Evolutionary conservation across 1,284 basidiomycete species (phyloP), one percentile per base, ranked within the genome.

Genomic region (Violaceomyces palustris): DNA sequence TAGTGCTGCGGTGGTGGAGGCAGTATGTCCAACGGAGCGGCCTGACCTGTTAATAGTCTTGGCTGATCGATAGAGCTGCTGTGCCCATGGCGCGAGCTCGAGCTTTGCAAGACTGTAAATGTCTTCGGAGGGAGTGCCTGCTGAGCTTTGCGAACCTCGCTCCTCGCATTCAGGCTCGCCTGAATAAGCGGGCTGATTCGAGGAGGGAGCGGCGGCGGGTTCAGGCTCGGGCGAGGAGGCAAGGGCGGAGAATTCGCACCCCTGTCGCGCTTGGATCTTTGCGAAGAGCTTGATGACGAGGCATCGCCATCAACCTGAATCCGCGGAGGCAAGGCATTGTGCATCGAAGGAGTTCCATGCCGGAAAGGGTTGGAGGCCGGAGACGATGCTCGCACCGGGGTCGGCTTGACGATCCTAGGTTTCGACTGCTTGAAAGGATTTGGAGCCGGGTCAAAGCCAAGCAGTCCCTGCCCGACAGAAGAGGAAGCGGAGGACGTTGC

Each of bases 141-240:
- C 34, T 70, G 51, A 3, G 60, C 61, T 12, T 53, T 52, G 37
- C 61, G 62, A 21, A 71, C 68, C 39, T 73, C 61, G 41, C 50
- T 59, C 27, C 64, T 56, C 2, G 71, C 71, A 27, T 68, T 61
- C 30, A 73, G 55, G 40, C 67, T 61, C 10, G 71, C 71, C 40
- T 72, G 71, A 42, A 73, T 73, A 39, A 73, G 64, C 29, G 71
- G 71, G 32, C 53, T 61, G 28, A 69, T 64, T 18, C 67, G 46
- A 3, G 66, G 64, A 14, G 70, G 69, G 29, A 67, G 52, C 5
- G 67, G 67, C 1, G 67, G 65, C 1, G 69, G 67, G 24, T 56
- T 35, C 37, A 45, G 42, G 21, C 21, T 34, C 1, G 54, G 61
- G 2, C 62, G 53, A 15, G 46, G 62, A 38, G 61, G 64, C 7